These are phyloP conservation scores for Petunia secreta DNA, from an alignment of 257 asterid genomes.

Conservation along the genomic window DNA sequence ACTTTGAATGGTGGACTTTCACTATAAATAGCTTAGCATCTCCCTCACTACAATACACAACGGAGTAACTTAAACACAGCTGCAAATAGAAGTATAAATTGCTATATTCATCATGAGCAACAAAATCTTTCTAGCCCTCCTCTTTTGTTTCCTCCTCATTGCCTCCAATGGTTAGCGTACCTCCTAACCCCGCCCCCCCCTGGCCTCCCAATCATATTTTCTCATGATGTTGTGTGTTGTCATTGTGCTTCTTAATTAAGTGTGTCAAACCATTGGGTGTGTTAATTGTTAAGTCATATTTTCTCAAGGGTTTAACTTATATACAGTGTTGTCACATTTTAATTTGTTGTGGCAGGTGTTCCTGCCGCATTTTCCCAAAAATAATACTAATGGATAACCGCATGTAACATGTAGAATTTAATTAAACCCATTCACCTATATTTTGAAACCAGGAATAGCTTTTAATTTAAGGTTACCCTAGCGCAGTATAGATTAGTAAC, in stretches of 20 bases:
- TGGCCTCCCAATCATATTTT: neutral
- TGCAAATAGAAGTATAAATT: neutral
- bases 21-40: neutral
- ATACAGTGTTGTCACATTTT: no score
- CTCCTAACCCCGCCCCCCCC: no score
- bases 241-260: neutral
- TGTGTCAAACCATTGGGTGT: neutral
- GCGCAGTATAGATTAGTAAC: no score
- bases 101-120: neutral
- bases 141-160: constrained; percentile 29
- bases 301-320: no score
- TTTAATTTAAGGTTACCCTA: no score
- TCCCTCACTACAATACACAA: neutral
- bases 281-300: neutral
- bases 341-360: no score
- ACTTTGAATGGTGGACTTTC: neutral
- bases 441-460: no score
- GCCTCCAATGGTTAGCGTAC: constrained; percentile 18
- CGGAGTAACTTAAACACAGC: neutral
- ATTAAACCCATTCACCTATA: no score
- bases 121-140: neutral
- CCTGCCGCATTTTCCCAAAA: no score
- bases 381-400: no score
- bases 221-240: neutral
- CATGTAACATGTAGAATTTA: no score